Conservation (phyloP, 2,329 filamentous ascomycete species). For the Claviceps purpurea region DNA sequence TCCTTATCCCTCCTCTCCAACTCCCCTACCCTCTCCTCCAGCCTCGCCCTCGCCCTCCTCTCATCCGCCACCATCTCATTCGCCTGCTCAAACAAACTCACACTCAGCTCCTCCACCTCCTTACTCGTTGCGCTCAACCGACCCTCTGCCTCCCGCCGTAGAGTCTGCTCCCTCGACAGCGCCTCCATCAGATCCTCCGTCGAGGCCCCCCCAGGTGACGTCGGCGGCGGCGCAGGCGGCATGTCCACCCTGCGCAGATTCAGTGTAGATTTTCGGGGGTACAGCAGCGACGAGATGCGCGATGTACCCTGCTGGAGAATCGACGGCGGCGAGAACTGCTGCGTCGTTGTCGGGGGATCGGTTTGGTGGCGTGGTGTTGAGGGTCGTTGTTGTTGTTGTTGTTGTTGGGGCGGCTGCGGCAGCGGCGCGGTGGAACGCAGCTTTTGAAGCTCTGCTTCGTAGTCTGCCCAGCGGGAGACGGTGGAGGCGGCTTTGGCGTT, state of each 20-base stretch:
- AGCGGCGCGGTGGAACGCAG: conserved; percentile 30
- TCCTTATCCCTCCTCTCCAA: conserved; percentile 58
- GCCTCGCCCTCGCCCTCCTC: conserved; percentile 52
- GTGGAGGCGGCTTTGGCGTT: conserved; percentile 56
- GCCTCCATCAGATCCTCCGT: conserved; percentile 45
- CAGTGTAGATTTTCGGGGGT: conserved; percentile 29
- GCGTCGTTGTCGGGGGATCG: not conserved
- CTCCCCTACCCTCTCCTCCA: conserved; percentile 56
- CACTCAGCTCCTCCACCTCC: conserved; percentile 69
- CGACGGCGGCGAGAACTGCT: conserved; percentile 18
- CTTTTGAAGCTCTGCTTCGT: conserved; percentile 61
- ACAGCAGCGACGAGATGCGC: conserved; percentile 31
- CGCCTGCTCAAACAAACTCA: conserved; percentile 64
- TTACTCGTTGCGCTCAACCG: conserved; percentile 50
- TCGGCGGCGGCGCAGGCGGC: not conserved
- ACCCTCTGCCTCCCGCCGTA: conserved; percentile 56
- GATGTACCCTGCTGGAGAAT: conserved; percentile 33
- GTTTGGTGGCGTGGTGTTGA: not conserved
- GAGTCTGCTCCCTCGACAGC: conserved; percentile 50
- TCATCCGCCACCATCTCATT: conserved; percentile 80
- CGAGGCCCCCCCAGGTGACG: conserved; percentile 11
- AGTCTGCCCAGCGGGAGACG: conserved; percentile 58
- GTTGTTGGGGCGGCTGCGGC: conserved; percentile 10
- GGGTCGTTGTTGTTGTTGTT: not conserved
- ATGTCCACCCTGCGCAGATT: conserved; percentile 1